phyloP scores from a whole-genome alignment of 2,329 filamentous ascomycete genomes.

The Fonsecaea pedrosoi region DNA sequence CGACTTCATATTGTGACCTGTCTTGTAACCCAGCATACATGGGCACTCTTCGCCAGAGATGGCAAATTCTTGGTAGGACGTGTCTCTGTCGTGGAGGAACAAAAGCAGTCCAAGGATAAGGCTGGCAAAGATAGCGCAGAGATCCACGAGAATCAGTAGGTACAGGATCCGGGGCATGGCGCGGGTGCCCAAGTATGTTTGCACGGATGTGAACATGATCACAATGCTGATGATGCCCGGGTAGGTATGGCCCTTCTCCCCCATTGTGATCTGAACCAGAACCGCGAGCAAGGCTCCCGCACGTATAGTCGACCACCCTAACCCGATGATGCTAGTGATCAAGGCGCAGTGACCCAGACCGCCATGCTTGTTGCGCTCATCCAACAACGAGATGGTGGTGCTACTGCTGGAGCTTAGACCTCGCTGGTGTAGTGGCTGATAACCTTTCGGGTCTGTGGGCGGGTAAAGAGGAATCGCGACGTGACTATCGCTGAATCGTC shows the following conservation, averaged over 20 bases:
- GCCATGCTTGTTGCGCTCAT: conserved; percentile 16
- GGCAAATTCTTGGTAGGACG: conserved; percentile 23
- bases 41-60: conserved; percentile 23
- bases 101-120: conserved; percentile 22
- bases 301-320: conserved; percentile 26
- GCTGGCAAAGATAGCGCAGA: conserved; percentile 21
- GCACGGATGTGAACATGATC: conserved; percentile 29
- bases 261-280: conserved; percentile 21
- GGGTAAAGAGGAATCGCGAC: neutral
- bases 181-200: conserved; percentile 28
- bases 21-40: conserved; percentile 26
- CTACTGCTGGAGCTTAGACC: conserved; percentile 6
- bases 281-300: conserved; percentile 13
- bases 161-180: conserved; percentile 29
- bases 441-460: conserved; percentile 15
- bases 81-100: conserved; percentile 24
- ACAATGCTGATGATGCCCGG: conserved; percentile 27
- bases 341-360: conserved; percentile 21
- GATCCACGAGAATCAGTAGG: conserved; percentile 26
- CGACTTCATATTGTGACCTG: conserved; percentile 22
- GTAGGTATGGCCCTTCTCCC: conserved; percentile 24
- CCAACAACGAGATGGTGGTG: neutral
- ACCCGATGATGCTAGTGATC: conserved; percentile 19
- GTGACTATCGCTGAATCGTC: conserved; percentile 5
- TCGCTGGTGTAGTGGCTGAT: conserved; percentile 15